Evolutionary conservation across 371 early-diverging fungal genomes (phyloP), one percentile per base, ranked within the genome.

Genomic region (Lichtheimia hyalospora): DNA sequence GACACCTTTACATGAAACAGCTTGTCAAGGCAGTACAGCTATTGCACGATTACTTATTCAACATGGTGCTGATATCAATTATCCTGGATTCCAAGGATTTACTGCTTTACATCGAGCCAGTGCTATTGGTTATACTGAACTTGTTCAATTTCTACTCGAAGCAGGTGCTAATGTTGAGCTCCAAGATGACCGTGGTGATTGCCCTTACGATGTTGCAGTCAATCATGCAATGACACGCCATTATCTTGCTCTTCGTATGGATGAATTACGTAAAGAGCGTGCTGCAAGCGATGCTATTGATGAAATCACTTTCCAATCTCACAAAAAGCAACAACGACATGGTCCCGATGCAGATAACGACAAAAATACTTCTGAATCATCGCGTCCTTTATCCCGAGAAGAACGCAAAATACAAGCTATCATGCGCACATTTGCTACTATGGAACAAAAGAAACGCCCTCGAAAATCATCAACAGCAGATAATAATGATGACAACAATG

Each of bases 1-100:
- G 84, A 90, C 93, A 3, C 91, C 96, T 5, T 61, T 95, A 20
- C 96, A 96, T 43, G 92, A 89, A 59, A 94, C 96, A 4, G 83
- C 88, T 24, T 71, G 83, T 14, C 72, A 84, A 34, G 93, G 92
- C 0, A 84, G 87, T 57, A 65, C 77, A 6, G 74, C 77, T 8
- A 74, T 89, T 24, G 89, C 86, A 4, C 75, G 82, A 27, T 66
- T 81, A n/a, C 58, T 96, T 57, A 73, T 94, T 14, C 72, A 83
- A 15, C 82, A 83, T 52, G 93, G 92, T 5, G 94, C 92, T 0
- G 82, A 88, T 48, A 81, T 88, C 25, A 85, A 91, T 49, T 58
- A 82, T 73, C 5, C 67, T 63, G 57, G 90, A 78, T 1, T 77
- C 59, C 57, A 84, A 71, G 54, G 81, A 14, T 84, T 84, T 43